Percentiles rank a stretch among this genome's conserved stretches.
Conservation (phyloP, 2,329 filamentous ascomycete genomes). For the Fusarium tricinctum region DNA sequence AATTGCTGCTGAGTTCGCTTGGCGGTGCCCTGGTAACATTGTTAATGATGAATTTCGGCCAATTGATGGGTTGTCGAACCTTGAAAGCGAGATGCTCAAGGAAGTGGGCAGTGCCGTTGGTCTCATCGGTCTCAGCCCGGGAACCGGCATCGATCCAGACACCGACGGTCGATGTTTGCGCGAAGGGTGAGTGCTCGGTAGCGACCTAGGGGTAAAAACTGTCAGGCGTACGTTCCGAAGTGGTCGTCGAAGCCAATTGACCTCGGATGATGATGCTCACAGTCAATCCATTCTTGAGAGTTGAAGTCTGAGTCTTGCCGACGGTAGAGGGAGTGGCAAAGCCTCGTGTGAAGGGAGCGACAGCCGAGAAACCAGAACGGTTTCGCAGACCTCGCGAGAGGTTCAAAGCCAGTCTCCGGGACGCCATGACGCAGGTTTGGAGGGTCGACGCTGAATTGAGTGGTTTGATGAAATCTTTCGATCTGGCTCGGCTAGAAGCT, state of each 20-base stretch:
- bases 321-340: conserved; percentile 88
- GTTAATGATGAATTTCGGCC: conserved; percentile 37
- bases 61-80: conserved; percentile 67
- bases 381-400: conserved; percentile 90
- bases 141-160: conserved; percentile 99
- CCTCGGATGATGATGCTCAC: conserved; percentile 65
- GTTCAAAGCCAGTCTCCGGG: conserved; percentile 96
- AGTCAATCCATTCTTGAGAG: conserved; percentile 96
- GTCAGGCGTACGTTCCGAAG: conserved; percentile 48
- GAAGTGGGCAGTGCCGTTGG: conserved; percentile 99
- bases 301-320: conserved; percentile 94
- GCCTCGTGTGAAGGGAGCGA: conserved; percentile 83
- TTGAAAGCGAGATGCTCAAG: conserved; percentile 99
- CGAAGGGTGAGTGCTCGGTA: conserved; percentile 97
- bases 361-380: conserved; percentile 84
- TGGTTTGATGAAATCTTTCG: conserved; percentile 69
- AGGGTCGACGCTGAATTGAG: conserved; percentile 66
- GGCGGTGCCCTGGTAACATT: conserved; percentile 79
- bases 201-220: conserved; percentile 76
- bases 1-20: conserved; percentile 97
- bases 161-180: conserved; percentile 97
- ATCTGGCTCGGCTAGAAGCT: conserved; percentile 62
- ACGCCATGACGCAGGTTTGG: conserved; percentile 82
- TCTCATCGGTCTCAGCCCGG: conserved; percentile 97
- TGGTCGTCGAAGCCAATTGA: conserved; percentile 57